Base-by-base conservation (phyloP, 306 rosid species). In the Ziziphus jujuba region DNA sequence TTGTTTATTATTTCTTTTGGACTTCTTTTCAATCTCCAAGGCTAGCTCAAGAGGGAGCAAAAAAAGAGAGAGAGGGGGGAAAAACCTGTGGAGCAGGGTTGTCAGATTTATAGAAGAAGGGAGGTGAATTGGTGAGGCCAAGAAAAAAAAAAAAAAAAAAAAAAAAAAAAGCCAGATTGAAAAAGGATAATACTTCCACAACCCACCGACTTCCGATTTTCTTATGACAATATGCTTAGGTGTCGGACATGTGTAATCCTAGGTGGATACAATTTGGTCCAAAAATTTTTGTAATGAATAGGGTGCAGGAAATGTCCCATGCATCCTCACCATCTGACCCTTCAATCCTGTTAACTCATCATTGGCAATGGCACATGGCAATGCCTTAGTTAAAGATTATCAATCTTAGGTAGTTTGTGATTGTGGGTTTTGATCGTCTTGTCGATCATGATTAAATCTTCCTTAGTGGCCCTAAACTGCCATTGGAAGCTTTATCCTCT, bases 91-190 rank as follows among this genome's bases (percentile, higher is more conserved):
- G 60, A 69, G 84, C 75, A 71, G 76, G 67, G 72, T 63, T 43
- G 56, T 36, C 82, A 83, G 82, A 84, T 91, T 83, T 87, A 91
- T 89, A 86, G 85, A 25, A 25, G 21, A 25, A 22, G 65, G 36
- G 69, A 35, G 71, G 59, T 63, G 56, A 68, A 63, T 28, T 64
- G 72, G 70, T 23, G 33, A 63, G 60, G 64, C 38, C 28, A 57
- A 58, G 69, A 74, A 56, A 68, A 51, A 47, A 17, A 34, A 11
- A 23, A 19, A 13, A 28, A 7, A 0, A 15, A 20, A 50, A 13
- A 11, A 54, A 40, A 62, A 17, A 25, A 12, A 58, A 20, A 14
- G 17, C n/a, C 35, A 3, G 31, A 19, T 35, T 43, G 60, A 67
- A 78, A n/a, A 55, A 67, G 56, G 82, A 76, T 5, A 57, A 59